These are phyloP conservation scores for Fusarium abutilonis DNA, from an alignment of 2,329 filamentous ascomycete species.

Conservation along the genomic window DNA sequence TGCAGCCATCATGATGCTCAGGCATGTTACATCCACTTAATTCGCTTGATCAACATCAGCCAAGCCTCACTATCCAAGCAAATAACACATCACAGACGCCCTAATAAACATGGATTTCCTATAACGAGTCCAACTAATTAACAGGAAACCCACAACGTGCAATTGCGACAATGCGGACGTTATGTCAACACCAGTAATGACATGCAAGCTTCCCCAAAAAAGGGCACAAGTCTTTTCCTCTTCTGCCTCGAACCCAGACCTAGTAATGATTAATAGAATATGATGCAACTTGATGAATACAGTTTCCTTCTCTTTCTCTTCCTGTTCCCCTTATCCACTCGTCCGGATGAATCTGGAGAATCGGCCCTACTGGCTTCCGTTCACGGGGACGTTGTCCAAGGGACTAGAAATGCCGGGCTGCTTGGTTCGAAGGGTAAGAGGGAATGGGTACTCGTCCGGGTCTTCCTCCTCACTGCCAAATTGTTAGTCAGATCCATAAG, in stretches of 20 bases:
- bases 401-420: constrained; percentile 49
- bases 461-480: constrained; percentile 86
- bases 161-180: constrained; percentile 35
- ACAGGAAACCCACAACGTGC: constrained; percentile 32
- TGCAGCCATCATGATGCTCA: not conserved
- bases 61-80: not conserved
- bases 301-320: constrained; percentile 21
- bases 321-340: not conserved
- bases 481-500: constrained; percentile 30
- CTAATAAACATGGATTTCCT: constrained; percentile 29
- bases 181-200: constrained; percentile 36
- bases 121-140: constrained; percentile 26
- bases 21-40: not conserved
- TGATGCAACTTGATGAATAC: constrained; percentile 26
- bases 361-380: constrained; percentile 39
- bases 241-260: constrained; percentile 13
- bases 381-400: constrained; percentile 40
- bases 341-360: constrained; percentile 6
- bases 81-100: not conserved
- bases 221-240: constrained; percentile 5
- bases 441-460: constrained; percentile 74
- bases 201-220: constrained; percentile 33
- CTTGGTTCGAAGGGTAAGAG: constrained; percentile 66
- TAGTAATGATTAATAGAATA: constrained; percentile 34
- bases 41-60: not conserved